Evolutionary conservation across 2,329 filamentous ascomycete genomes (phyloP), one percentile per base, ranked within the genome.

Genomic region (Sordariomycetes sp.): DNA sequence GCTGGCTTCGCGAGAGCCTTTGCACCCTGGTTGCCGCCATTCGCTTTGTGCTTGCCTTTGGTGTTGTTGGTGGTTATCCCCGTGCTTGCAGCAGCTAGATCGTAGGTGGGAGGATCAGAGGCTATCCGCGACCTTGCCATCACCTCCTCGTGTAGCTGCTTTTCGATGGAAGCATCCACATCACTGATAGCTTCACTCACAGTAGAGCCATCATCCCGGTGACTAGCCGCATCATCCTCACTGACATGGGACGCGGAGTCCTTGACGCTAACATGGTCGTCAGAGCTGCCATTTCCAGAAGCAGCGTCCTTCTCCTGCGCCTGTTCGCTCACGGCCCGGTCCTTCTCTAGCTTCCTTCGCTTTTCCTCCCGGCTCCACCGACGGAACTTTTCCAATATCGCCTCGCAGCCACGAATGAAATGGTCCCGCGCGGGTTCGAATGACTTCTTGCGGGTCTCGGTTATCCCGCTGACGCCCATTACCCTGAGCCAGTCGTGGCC

Each of bases 401-500:
- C 80, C 62, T 90, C 80, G 59, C 95, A 92, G 61, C 95, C 90
- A 59, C 79, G 81, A 65, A 97, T 87, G 68, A 97, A 96, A 69
- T 93, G 86, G 60, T 86, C 80, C 32, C 94, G 83, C 61, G 94
- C 94, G 2, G 88, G 85, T 70, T 96, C 90, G 70, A 90, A 97
- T 34, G 87, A 82, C 70, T 88, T 94, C 72, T 90, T 93, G 66
- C 90, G 89, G 24, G 84, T 85, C 67, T 97, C 92, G 0, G 90
- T 95, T 43, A 95, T 75, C 22, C 82, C 90, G 62, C 85, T 93
- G 37, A 97, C 87, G 28, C 93, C 94, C 85, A 99, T 91, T 3
- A 92, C 82, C 61, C 89, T 86, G 59, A 97, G 77, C 94, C 94
- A 99, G 71, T 97, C 94, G 59, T 89, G 90, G 2, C 93, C 89